phyloP scores from a whole-genome alignment of 2,329 filamentous ascomycete species.

The Alternaria triticina region DNA sequence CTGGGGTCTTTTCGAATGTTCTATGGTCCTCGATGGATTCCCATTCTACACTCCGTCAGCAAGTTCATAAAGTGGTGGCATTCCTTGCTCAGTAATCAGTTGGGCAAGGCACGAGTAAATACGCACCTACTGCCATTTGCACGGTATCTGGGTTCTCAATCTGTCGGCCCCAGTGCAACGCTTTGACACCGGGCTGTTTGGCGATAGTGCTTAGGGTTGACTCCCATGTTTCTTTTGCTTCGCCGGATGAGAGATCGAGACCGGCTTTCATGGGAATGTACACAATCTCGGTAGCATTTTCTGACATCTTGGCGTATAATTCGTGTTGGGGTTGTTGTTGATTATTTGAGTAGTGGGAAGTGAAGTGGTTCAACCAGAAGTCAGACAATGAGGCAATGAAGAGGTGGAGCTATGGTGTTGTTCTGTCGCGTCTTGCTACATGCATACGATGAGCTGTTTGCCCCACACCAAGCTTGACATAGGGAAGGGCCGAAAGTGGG shows the following conservation, averaged over 20 bases:
- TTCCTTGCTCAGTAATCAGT: not conserved
- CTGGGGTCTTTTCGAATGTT: constrained; percentile 46
- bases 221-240: constrained; percentile 40
- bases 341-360: not conserved
- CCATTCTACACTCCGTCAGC: constrained; percentile 49
- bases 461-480: not conserved
- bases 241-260: constrained; percentile 27
- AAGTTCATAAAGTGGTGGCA: too few relatives aligned
- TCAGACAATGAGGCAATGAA: not conserved
- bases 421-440: not conserved
- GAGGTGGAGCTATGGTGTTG: not conserved
- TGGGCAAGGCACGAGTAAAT: constrained; percentile 22
- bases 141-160: constrained; percentile 49
- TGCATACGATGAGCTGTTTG: not conserved
- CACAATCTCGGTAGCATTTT: constrained; percentile 49
- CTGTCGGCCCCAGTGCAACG: constrained; percentile 46
- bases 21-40: constrained; percentile 48
- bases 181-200: constrained; percentile 46
- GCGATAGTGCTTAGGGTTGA: constrained; percentile 43
- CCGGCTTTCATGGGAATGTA: constrained; percentile 48
- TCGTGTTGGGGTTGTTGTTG: not conserved
- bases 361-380: not conserved
- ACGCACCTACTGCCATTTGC: constrained; percentile 51
- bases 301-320: constrained; percentile 21
- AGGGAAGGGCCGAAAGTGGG: not conserved